These are phyloP conservation scores for Populus simonii DNA, from an alignment of 345 rosid genomes.

Conservation along the genomic window DNA sequence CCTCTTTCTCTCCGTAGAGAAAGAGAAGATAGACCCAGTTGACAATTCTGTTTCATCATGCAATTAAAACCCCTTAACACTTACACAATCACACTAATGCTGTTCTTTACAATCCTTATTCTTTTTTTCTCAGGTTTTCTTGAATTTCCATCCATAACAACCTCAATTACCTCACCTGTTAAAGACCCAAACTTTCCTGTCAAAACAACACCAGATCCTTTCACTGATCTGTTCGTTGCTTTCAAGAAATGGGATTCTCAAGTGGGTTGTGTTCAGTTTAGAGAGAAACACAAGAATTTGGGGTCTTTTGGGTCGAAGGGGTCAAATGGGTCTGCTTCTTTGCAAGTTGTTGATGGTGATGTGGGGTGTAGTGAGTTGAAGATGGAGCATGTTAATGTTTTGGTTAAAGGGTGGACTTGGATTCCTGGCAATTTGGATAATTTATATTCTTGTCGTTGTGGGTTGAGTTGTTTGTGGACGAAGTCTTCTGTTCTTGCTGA, in stretches of 20 bases:
- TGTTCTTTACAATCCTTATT: conserved; percentile 59
- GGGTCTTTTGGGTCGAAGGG: conserved; percentile 30
- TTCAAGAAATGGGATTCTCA: conserved; percentile 71
- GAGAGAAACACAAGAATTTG: conserved; percentile 31
- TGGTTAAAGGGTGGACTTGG: conserved; percentile 98
- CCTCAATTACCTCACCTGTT: conserved; percentile 26
- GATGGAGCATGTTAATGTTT: conserved; percentile 60
- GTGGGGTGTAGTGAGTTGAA: conserved; percentile 49
- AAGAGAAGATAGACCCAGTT: conserved; percentile 1
- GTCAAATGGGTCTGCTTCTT: conserved; percentile 47
- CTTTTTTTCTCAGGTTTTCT: conserved; percentile 75
- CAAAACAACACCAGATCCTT: conserved; percentile 42
- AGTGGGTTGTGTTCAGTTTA: conserved; percentile 77
- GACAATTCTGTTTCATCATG: conserved; percentile 34
- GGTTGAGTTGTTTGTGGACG: conserved; percentile 91
- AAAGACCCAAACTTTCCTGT: background rate
- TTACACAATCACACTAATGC: conserved; percentile 45
- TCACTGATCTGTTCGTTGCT: conserved; percentile 50
- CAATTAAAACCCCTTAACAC: conserved; percentile 57
- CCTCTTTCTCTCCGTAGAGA: background rate
- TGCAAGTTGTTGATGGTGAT: conserved; percentile 46
- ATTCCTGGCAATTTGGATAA: conserved; percentile 92
- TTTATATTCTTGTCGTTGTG: conserved; percentile 76
- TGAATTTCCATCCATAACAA: conserved; percentile 60
- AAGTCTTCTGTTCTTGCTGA: conserved; percentile 85